Evolutionary conservation across 257 asterid species (phyloP).

Genomic region (Solanum arcanum): DNA sequence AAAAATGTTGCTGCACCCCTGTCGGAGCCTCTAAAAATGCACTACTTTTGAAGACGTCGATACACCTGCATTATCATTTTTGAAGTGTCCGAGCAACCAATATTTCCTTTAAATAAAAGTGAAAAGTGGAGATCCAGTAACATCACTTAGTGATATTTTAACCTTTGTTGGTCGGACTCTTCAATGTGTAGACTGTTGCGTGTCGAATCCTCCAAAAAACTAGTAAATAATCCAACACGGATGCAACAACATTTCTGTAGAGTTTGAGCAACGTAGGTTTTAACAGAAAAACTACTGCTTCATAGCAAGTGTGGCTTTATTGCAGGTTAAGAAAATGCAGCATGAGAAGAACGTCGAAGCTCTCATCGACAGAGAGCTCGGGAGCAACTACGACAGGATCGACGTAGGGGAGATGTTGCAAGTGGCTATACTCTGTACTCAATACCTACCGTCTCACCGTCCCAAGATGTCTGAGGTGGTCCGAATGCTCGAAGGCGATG

Average conservation of each 20-base stretch:
- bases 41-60: background rate
- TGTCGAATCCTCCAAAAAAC: background rate
- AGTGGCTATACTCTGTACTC: constrained; percentile 93
- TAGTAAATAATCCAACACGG: background rate
- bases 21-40: background rate
- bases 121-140: background rate
- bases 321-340: constrained; percentile 67
- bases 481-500: constrained; percentile 94
- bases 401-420: constrained; percentile 93
- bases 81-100: background rate
- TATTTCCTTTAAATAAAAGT: background rate
- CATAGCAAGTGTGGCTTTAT: background rate
- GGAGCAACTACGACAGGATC: constrained; percentile 48
- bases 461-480: constrained; percentile 94
- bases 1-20: background rate
- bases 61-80: background rate
- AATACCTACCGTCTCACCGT: constrained; percentile 62
- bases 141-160: background rate
- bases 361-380: constrained; percentile 63
- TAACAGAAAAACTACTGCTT: background rate
- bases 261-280: background rate
- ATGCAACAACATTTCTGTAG: background rate
- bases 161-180: background rate
- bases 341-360: constrained; percentile 60
- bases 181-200: background rate